Evolutionary conservation across 2,329 filamentous ascomycete species (phyloP), one percentile per base, ranked within the genome.

Genomic region (Huntiella moniliformis): DNA sequence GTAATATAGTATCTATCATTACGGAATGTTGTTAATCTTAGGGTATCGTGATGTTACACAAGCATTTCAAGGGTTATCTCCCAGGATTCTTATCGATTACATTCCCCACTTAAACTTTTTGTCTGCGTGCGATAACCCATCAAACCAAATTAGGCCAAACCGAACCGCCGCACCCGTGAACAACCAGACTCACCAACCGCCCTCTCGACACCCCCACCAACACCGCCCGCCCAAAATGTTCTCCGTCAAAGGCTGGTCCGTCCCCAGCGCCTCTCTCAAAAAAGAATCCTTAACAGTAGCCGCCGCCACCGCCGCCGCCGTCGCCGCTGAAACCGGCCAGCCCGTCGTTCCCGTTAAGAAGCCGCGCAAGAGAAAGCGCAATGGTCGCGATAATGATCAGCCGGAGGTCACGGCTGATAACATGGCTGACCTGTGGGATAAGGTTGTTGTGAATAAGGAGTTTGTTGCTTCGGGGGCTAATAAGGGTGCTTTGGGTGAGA

Each of bases 181-280:
- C 16, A 39, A 36, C n/a, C 22, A 13, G 10, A 12, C 22, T 18
- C 4, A 5, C 13, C 32, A 18, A 7, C 11, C 42, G 16, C 10
- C 15, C 28, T 34, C 36, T 40, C n/a, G 17, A 38, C 40, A 34
- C 5, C n/a, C 43, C 7, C 43, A n/a, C 3, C n/a, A 32, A 17
- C 18, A 42, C 13, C 39, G 22, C 40, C 22, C 22, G 22, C 37
- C 44, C 45, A 53, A 40, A 47, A 88, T 96, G 88, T 96, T 96
- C 61, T 79, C 86, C 7, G 87, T 96, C 28, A 82, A 83, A 56
- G 91, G 91, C 54, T 95, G 88, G 87, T 84, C 84, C 35, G 70
- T 95, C 33, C 75, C 83, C 47, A 71, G 79, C 51, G 73, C 77
- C 53, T 66, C 65, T 44, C 73, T 92, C 52, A 85, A 84, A 61